Base-by-base conservation (phyloP, 805 yeast species). In the Brettanomyces sp. region DNA sequence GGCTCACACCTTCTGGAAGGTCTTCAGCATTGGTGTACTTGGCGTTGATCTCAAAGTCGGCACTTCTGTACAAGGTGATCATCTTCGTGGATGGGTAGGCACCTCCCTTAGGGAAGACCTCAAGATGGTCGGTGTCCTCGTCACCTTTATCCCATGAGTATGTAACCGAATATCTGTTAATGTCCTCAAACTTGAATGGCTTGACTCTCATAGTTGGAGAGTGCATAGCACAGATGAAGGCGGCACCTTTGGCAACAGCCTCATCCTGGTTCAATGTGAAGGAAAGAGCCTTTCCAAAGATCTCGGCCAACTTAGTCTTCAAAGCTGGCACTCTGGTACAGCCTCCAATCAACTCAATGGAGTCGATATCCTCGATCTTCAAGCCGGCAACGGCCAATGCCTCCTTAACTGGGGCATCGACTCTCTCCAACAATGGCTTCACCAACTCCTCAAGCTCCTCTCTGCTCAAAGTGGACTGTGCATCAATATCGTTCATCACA, bases 221-320 rank as follows among this genome's bases (percentile, higher is more conserved):
- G 77, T 90, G 98, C 73, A 89, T 86, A 56, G 99, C 99, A 70
- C 99, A 93, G 62, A 93, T 85, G 71, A 93, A 93, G 42, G 99
- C 96, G 60, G 96, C 95, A 75, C 99, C 99, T 70, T 91, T 87
- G 47, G 99, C 98, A 66, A 91, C 85, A 52, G 99, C 96, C 77
- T 93, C 99, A 66, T 93, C 99, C 74, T 90, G 97, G 79, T 93
- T 93, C 71, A 95, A 80, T 57, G 98, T 95, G 75, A 85, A 85
- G 37, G 96, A 86, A 64, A 93, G 75, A 59, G 73, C 82, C 73
- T 85, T 85, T 66, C 86, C 86, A 65, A 93, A 88, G 54, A 85
- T 74, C 63, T 82, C 85, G 57, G 84, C 57, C 57, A 93, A 76
- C 63, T 78, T 83, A 57, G 82, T 77, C 78, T 93, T 93, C 65